Evolutionary conservation across 495 filamentous ascomycete genomes (phyloP).

Genomic region (Aspergillus avenaceus): DNA sequence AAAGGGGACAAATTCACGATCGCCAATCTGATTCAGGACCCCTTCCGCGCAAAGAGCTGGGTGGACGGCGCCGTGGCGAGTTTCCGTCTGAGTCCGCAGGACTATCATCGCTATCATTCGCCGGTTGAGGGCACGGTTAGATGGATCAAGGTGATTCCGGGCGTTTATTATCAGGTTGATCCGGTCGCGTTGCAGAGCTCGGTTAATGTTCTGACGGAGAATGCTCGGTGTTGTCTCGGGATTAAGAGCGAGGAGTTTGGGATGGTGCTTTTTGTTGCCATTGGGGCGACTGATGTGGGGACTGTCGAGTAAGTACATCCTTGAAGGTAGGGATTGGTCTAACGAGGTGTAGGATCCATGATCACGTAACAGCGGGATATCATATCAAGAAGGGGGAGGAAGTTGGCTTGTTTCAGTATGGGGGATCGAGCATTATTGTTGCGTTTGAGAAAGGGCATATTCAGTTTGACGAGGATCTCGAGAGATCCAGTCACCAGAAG

Average conservation of each 20-base stretch:
- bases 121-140: slow-evolving; percentile 36
- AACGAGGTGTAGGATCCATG: slow-evolving; percentile 17
- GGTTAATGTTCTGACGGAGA: slow-evolving; percentile 22
- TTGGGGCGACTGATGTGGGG: slow-evolving; percentile 25
- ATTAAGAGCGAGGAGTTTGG: slow-evolving; percentile 26
- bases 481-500: slow-evolving; percentile 12
- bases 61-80: slow-evolving; percentile 37
- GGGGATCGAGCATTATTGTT: slow-evolving; percentile 39
- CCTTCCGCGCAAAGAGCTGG: slow-evolving; percentile 26
- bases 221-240: slow-evolving; percentile 22
- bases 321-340: background rate
- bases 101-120: slow-evolving; percentile 48
- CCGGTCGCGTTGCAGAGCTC: slow-evolving; percentile 21
- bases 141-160: slow-evolving; percentile 25
- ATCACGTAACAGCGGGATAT: slow-evolving; percentile 31
- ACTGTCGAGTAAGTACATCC: slow-evolving; percentile 21
- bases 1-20: slow-evolving; percentile 41
- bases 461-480: slow-evolving; percentile 36
- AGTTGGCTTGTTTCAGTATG: slow-evolving; percentile 38
- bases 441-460: slow-evolving; percentile 34
- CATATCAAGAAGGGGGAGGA: slow-evolving; percentile 43
- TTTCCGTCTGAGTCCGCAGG: slow-evolving; percentile 37
- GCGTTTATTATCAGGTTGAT: slow-evolving; percentile 37
- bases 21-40: slow-evolving; percentile 30
- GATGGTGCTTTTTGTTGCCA: slow-evolving; percentile 27